phyloP scores from a whole-genome alignment of 768 basidiomycete genomes.

The Psilocybe sp. region DNA sequence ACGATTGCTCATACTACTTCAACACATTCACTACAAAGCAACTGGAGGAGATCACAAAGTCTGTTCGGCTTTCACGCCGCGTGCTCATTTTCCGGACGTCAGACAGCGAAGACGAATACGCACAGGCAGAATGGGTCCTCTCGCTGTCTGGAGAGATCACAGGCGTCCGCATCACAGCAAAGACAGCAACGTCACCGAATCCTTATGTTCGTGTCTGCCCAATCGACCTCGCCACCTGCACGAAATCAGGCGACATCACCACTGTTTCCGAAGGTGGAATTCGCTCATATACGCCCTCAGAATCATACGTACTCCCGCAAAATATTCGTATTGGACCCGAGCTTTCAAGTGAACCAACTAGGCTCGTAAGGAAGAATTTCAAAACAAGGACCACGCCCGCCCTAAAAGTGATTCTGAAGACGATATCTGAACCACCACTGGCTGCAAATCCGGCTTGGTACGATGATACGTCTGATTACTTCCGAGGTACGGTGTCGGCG shows the following conservation, averaged over 20 bases:
- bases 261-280: slow-evolving; percentile 35
- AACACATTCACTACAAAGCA: slow-evolving; percentile 33
- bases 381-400: slow-evolving; percentile 22
- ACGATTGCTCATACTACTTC: slow-evolving; percentile 30
- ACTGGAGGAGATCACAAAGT: slow-evolving; percentile 29
- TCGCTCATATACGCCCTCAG: slow-evolving; percentile 28
- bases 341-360: slow-evolving; percentile 26
- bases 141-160: slow-evolving; percentile 32
- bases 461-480: slow-evolving; percentile 16
- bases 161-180: slow-evolving; percentile 33
- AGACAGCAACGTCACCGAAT: slow-evolving; percentile 29
- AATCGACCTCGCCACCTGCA: slow-evolving; percentile 32
- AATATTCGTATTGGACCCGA: slow-evolving; percentile 29
- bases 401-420: slow-evolving; percentile 24
- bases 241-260: slow-evolving; percentile 29
- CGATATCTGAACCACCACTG: slow-evolving; percentile 27
- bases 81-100: slow-evolving; percentile 36
- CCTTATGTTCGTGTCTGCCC: slow-evolving; percentile 34
- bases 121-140: slow-evolving; percentile 38
- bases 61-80: slow-evolving; percentile 29
- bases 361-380: slow-evolving; percentile 30
- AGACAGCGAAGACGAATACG: slow-evolving; percentile 27
- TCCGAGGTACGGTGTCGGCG: slow-evolving; percentile 23
- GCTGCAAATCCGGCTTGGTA: slow-evolving; percentile 23
- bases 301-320: slow-evolving; percentile 30